phyloP scores from a whole-genome alignment of 305 asterid species.

The Nicotiana rustica region DNA sequence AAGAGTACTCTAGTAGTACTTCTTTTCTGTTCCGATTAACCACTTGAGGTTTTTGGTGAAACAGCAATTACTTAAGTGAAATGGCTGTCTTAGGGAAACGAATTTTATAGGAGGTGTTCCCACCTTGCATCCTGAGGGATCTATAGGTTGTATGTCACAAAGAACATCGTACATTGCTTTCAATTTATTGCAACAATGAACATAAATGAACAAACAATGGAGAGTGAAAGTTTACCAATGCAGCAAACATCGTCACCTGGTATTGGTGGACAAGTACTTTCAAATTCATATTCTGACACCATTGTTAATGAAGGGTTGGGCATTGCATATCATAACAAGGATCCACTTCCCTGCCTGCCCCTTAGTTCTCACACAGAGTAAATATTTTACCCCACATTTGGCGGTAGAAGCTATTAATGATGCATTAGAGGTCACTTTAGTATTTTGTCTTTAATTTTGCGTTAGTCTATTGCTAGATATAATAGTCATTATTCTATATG shows the following conservation, averaged over 20 bases:
- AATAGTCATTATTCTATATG: not conserved
- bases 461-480: not conserved
- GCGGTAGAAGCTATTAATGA: slow-evolving; percentile 53
- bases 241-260: slow-evolving; percentile 44
- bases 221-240: slow-evolving; percentile 41
- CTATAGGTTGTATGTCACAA: slow-evolving; percentile 34
- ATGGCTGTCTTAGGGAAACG: slow-evolving; percentile 35
- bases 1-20: no score
- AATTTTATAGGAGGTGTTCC: slow-evolving; percentile 36
- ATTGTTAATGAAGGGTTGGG: slow-evolving; percentile 37
- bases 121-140: slow-evolving; percentile 38
- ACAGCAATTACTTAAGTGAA: not conserved
- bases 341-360: slow-evolving; percentile 16
- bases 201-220: slow-evolving; percentile 40
- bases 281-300: slow-evolving; percentile 50
- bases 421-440: slow-evolving; percentile 62
- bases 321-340: slow-evolving; percentile 3
- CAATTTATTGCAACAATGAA: slow-evolving; percentile 38
- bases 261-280: slow-evolving; percentile 37
- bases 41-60: no score
- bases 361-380: slow-evolving; percentile 47
- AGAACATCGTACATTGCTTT: slow-evolving; percentile 43
- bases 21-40: no score
- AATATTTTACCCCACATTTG: slow-evolving; percentile 60
- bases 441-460: not conserved